Conservation (phyloP, 208 protist species). For the Trypanosoma avium region DNA sequence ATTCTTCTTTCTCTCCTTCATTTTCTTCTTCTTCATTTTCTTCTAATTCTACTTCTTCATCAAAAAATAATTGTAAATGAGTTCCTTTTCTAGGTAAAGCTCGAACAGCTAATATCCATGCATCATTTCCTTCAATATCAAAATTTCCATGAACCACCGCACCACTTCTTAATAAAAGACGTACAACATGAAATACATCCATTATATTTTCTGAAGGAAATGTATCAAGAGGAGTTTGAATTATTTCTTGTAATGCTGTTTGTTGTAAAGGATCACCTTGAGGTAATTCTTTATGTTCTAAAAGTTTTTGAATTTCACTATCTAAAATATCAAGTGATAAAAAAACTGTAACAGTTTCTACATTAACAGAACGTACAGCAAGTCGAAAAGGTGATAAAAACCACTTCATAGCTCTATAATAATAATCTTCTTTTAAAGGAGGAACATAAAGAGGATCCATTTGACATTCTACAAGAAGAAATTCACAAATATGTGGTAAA, state of each 20-base stretch:
- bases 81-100: slow-evolving; percentile 23
- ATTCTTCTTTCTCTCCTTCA: neutral
- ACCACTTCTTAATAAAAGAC: slow-evolving; percentile 49
- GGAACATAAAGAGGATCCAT: slow-evolving; percentile 60
- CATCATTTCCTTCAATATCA: slow-evolving; percentile 63
- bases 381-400: slow-evolving; percentile 53
- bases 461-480: slow-evolving; percentile 46
- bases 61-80: slow-evolving; percentile 26
- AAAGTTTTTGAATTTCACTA: neutral
- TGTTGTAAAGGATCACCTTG: slow-evolving; percentile 52
- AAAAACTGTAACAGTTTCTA: slow-evolving; percentile 24
- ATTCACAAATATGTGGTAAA: slow-evolving; percentile 46
- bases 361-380: slow-evolving; percentile 37
- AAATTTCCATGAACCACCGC: slow-evolving; percentile 58
- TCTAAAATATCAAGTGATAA: neutral
- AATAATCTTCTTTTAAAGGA: neutral
- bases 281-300: slow-evolving; percentile 63
- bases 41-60: slow-evolving; percentile 16
- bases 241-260: slow-evolving; percentile 63
- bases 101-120: slow-evolving; percentile 64
- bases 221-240: slow-evolving; percentile 24
- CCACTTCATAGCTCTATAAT: slow-evolving; percentile 29
- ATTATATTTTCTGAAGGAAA: neutral
- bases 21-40: slow-evolving; percentile 2
- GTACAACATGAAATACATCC: slow-evolving; percentile 7